Evolutionary conservation across 2,329 filamentous ascomycete species (phyloP).

Genomic region (Sporothrix pseudoabietina): DNA sequence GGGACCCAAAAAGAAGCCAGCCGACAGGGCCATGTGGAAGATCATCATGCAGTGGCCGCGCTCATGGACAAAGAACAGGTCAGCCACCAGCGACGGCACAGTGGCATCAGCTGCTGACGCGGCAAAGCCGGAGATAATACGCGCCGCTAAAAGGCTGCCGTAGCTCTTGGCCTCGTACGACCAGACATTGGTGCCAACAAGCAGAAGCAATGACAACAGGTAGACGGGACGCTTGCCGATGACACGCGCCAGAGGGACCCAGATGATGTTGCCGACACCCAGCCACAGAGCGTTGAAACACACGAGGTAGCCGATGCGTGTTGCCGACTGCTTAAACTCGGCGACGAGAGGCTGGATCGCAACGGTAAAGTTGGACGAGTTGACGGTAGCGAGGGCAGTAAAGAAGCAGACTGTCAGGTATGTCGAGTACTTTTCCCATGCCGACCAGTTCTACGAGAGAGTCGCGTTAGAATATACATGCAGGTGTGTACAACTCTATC

Average conservation of each 20-base stretch:
- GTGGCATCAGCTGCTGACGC: not conserved
- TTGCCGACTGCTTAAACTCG: not conserved
- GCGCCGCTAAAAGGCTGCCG: not conserved
- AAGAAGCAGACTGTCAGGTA: not conserved
- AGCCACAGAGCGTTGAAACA: not conserved
- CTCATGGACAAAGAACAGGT: conserved; percentile 15
- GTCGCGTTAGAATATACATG: not conserved
- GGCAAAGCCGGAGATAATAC: not conserved
- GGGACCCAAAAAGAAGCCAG: not conserved
- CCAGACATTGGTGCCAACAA: not conserved
- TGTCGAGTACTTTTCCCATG: conserved; percentile 3
- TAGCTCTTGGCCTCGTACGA: not conserved
- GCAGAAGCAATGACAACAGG: not conserved
- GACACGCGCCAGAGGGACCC: not conserved
- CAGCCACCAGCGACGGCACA: not conserved
- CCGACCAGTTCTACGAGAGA: not conserved
- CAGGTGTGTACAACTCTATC: not conserved
- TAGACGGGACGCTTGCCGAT: not conserved
- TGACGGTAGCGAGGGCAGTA: not conserved
- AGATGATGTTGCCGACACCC: not conserved
- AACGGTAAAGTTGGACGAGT: conserved; percentile 7
- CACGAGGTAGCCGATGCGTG: not conserved
- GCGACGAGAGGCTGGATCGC: not conserved
- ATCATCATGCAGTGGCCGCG: conserved; percentile 22
- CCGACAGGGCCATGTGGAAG: not conserved